Evolutionary conservation across 2,329 filamentous ascomycete genomes (phyloP).

Genomic region (Monilinia vaccinii-corymbosi): DNA sequence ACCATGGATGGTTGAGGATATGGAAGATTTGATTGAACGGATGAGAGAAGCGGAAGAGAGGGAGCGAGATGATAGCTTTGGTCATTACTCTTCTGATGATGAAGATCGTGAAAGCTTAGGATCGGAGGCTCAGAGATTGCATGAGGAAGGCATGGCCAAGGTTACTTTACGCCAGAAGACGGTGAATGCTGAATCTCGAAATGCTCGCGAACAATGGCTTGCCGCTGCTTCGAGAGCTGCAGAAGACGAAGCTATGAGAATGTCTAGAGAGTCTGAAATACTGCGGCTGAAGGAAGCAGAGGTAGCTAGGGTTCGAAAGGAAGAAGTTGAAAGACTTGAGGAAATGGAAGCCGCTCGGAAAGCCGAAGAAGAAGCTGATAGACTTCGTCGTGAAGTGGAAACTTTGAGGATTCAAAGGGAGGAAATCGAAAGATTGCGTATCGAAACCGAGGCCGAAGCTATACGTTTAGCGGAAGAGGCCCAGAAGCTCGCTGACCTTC

Average conservation of each 20-base stretch:
- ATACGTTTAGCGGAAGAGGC: not conserved
- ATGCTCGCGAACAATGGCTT: not conserved
- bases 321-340: not conserved
- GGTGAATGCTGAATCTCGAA: not conserved
- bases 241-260: not conserved
- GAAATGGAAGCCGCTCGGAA: not conserved
- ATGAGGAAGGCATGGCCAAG: slow-evolving; percentile 13
- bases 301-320: not conserved
- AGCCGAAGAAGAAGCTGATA: not conserved
- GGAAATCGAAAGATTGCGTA: not conserved
- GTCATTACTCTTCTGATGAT: slow-evolving; percentile 19
- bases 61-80: slow-evolving; percentile 18
- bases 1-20: slow-evolving; percentile 45
- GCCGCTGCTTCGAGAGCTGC: not conserved
- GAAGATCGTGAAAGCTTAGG: slow-evolving; percentile 1
- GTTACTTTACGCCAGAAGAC: not conserved
- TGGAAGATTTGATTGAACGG: slow-evolving; percentile 42
- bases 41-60: slow-evolving; percentile 5
- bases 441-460: not conserved
- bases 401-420: not conserved
- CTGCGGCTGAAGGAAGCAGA: not conserved
- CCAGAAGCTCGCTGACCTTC: not conserved
- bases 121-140: slow-evolving; percentile 9
- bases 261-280: not conserved
- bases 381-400: not conserved